A percentile compares a stretch with the other conserved stretches of the same genome.
These are phyloP conservation scores for Scheffersomyces parashehatae DNA, from an alignment of 1,139 yeast genomes.

Conservation along the genomic window DNA sequence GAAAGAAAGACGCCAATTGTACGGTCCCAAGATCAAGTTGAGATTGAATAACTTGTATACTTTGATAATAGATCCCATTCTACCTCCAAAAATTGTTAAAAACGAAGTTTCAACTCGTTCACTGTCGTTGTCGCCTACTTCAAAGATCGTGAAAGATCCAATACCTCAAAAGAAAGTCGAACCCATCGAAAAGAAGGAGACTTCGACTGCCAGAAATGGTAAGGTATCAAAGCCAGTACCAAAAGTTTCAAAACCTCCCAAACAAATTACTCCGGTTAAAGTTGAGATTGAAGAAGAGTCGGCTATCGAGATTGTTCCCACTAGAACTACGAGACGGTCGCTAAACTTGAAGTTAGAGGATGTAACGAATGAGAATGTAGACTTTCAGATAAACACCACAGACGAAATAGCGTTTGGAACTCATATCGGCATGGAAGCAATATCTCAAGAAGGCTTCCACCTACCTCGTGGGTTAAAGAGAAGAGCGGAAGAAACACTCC, in stretches of 20 bases:
- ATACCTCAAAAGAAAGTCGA: neutral
- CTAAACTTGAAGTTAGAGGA: neutral
- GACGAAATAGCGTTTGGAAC: neutral
- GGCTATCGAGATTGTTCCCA: constrained; percentile 3
- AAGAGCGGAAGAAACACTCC: constrained; percentile 3
- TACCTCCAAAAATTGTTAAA: constrained; percentile 25
- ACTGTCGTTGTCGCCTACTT: neutral
- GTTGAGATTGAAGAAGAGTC: constrained; percentile 3
- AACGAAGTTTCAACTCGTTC: too few species aligned
- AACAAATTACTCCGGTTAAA: neutral
- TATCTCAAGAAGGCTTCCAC: constrained; percentile 2
- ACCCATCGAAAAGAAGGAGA: neutral
- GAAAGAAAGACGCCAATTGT: constrained; percentile 16
- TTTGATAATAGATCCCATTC: constrained; percentile 32
- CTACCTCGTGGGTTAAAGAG: constrained; percentile 3
- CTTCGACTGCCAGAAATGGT: too few species aligned
- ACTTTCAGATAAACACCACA: neutral
- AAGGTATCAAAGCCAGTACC: neutral
- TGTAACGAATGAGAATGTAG: neutral
- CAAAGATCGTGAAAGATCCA: neutral
- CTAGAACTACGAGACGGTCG: constrained; percentile 6
- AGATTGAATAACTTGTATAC: constrained; percentile 29
- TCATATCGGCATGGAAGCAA: neutral
- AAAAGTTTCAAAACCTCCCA: neutral
- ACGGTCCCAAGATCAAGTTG: constrained; percentile 29